phyloP scores from a whole-genome alignment of 208 protist genomes.

The Kentomonas sorsogonicus region DNA sequence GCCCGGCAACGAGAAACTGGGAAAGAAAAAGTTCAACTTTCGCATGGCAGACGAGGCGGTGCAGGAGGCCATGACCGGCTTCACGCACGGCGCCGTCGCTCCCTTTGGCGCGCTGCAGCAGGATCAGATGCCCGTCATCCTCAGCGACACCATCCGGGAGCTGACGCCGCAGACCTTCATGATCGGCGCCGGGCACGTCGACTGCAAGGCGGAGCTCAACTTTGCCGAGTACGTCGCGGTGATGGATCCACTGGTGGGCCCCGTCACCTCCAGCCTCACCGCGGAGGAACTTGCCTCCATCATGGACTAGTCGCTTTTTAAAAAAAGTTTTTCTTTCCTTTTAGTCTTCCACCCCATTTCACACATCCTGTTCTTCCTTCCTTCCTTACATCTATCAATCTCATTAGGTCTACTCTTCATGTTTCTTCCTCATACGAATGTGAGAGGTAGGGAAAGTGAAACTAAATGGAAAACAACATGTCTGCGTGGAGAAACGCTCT shows the following conservation, averaged over 20 bases:
- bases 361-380: too few relatives aligned
- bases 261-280: slow-evolving; percentile 55
- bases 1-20: slow-evolving; percentile 56
- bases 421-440: too few relatives aligned
- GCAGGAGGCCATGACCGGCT: slow-evolving; percentile 57
- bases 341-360: background rate
- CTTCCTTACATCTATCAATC: too few relatives aligned
- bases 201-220: slow-evolving; percentile 75
- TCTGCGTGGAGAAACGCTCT: too few relatives aligned
- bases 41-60: slow-evolving; percentile 52
- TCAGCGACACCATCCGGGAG: slow-evolving; percentile 40
- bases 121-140: slow-evolving; percentile 73
- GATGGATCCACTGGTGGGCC: slow-evolving; percentile 53
- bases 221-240: slow-evolving; percentile 55
- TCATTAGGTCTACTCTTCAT: too few relatives aligned
- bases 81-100: slow-evolving; percentile 63
- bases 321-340: slow-evolving; percentile 1
- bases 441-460: too few relatives aligned
- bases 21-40: slow-evolving; percentile 89
- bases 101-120: slow-evolving; percentile 44
- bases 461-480: too few relatives aligned
- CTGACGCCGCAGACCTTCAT: slow-evolving; percentile 56
- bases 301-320: slow-evolving; percentile 21
- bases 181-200: slow-evolving; percentile 77
- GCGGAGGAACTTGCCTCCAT: slow-evolving; percentile 56